Evolutionary conservation across 306 rosid species (phyloP), one percentile per base, ranked within the genome.

Genomic region (Ziziphus jujuba): DNA sequence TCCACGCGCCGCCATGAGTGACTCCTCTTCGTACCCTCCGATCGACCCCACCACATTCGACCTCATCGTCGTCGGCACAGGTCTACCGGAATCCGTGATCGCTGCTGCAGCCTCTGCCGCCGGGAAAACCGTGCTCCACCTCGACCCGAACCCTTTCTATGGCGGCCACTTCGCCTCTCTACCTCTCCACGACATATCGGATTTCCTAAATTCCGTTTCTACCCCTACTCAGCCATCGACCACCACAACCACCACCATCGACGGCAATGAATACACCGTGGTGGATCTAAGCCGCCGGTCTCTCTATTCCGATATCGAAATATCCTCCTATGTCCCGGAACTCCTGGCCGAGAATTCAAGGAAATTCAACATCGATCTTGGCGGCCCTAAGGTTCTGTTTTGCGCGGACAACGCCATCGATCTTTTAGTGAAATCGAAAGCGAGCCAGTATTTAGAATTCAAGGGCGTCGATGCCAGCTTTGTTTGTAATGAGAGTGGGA

Each of bases 71-170:
- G 65, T 92, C 54, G 98, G 97, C 72, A 92, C 96, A 2, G 93
- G 93, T 56, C 69, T 89, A 1, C 44, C 86, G 2, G 82, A 81
- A 80, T 87, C 97, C 31, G 33, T 89, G 28, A 71, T 87, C 6
- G 85, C 98, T 28, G 93, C 97, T 0, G 89, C 97, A 17, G 86
- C 95, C 40, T 75, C 95, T 8, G 77, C 84, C n/a, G 67, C 58
- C 11, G 91, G 92, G 1, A 92, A 86, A 72, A 86, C 88, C 5
- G 77, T 92, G 50, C 91, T 92, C 84, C 98, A 89, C 81, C 81
- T 92, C 19, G 98, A 89, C 56, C 87, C 88, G 14, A 89, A 90
- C 61, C 20, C 81, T 63, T 87, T 80, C 74, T 92, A 89, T 48
- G 96, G 98, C 13, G 72, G 84, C 69, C 89, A 87, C 60, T 92